Base-by-base conservation (phyloP, 352 stramenopile species). In the Thraustochytrium striatum region DNA sequence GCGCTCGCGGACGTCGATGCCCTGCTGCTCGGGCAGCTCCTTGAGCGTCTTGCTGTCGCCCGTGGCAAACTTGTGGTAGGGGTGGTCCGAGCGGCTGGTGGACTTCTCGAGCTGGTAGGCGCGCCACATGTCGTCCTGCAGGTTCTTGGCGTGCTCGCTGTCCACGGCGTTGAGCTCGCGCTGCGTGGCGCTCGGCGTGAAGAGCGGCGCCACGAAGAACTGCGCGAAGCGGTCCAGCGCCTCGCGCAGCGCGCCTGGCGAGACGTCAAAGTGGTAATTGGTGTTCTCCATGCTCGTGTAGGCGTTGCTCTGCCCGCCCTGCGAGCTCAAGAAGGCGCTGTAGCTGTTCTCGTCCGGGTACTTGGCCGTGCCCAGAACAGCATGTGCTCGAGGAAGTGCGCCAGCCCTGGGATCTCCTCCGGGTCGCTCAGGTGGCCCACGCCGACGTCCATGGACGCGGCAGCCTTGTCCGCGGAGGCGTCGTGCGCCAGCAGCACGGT, bases 321-420 rank as follows among this genome's bases (percentile, higher is more conserved):
- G 93, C 11, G 87, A 84, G 52, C 87, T 91, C n/a, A 98, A 81
- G 81, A 93, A 98, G 72, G 89, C 86, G 82, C 92, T 90, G 83
- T 96, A 98, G 38, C 87, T 93, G 85, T 96, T 94, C 85, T 98
- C 94, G 84, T 96, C 91, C 89, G 95, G 95, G 84, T 97, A 99
- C 82, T 97, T 95, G 55, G 89, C 82, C 35, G 94, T 98, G 13
- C 95, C 95, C 2, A 99, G 84, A 82, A 98, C 2, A 98, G 85
- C 93, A 98, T 98, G 88, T 98, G 95, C 84, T 99, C 95, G 47
- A 89, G 79, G 59, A 98, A 96, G 72, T 97, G 92, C 52, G 92
- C 91, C 28, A 96, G 87, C 0, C 92, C 92, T 0, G 92, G 90
- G 7, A 97, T 79, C 35, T 93, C 83, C 30, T 85, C 82, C 3